Evolutionary conservation across 169 alveolate species (phyloP), one percentile per base, ranked within the genome.

Genomic region (Cryptosporidium bovis): DNA sequence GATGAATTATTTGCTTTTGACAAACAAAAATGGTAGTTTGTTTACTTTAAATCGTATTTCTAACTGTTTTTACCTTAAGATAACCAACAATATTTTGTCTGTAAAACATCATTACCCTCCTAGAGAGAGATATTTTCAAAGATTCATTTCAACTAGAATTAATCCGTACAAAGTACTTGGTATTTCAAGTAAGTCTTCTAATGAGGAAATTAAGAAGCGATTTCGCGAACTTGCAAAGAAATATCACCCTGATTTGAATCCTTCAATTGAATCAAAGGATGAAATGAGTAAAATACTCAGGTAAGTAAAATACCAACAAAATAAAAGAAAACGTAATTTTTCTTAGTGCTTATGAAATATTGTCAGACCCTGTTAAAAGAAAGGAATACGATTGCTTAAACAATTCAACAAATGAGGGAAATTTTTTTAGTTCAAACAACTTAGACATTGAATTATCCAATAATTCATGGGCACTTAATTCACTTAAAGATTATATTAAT

Each of bases 201-300:
- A 93, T 62, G 95, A 71, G 27, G 98, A 95, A 77, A 95, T 96
- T 27, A 95, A 95, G 90, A 87, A 94, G 34, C 95, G 95, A 58
- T 96, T 95, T 92, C 93, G 97, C 82, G 95, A 95, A 89, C 83
- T 96, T 64, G 98, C 98, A 64, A 93, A 96, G 83, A 95, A 95
- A 84, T 96, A 94, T 90, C 98, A 96, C 91, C 99, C 99, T 18
- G 99, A 96, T 90, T 92, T 94, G 51, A 96, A 96, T 84, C 97
- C 98, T 18, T 95, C 98, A 2, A 95, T 96, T 20, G 96, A 93
- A 83, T 97, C 99, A 34, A 95, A 97, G 83, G 97, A 95, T 83
- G 95, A 95, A 90, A 95, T 97, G 95, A 96, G 98, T 20, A 95
- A 94, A 90, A 95, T 97, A 50, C 92, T 96, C 31, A 94, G 96